These are phyloP conservation scores for Oryza rufipogon DNA, from an alignment of 176 grass and related monocot species.

Conservation along the genomic window DNA sequence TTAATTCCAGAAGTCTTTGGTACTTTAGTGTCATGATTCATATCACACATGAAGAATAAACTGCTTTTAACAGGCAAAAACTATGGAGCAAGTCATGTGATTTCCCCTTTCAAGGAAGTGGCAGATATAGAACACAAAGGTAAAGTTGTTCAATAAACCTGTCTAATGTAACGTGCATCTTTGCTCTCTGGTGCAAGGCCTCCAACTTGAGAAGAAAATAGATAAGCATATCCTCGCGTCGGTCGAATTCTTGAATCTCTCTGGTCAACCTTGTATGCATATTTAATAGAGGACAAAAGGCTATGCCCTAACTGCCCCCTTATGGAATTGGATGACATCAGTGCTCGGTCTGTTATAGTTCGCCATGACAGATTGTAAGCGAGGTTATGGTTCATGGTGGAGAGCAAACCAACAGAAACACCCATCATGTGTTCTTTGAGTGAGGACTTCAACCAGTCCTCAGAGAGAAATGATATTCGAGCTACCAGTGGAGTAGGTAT, in stretches of 20 bases:
- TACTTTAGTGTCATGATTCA: neutral
- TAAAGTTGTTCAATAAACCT: slow-evolving; percentile 55
- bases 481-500: slow-evolving; percentile 64
- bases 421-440: slow-evolving; percentile 73
- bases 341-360: slow-evolving; percentile 60
- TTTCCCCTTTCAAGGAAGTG: neutral
- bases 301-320: slow-evolving; percentile 75
- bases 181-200: slow-evolving; percentile 68
- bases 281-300: slow-evolving; percentile 84
- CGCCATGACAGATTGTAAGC: slow-evolving; percentile 83
- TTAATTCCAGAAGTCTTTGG: neutral
- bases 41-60: neutral
- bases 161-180: slow-evolving; percentile 57
- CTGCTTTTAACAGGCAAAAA: neutral
- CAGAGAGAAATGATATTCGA: slow-evolving; percentile 67
- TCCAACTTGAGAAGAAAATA: slow-evolving; percentile 72
- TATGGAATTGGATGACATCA: slow-evolving; percentile 57
- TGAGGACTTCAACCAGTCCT: slow-evolving; percentile 86
- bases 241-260: slow-evolving; percentile 76
- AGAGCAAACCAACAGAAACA: slow-evolving; percentile 81
- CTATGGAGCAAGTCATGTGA: neutral
- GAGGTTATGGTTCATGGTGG: slow-evolving; percentile 69
- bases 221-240: slow-evolving; percentile 75
- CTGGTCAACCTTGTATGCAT: slow-evolving; percentile 76
- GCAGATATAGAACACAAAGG: neutral